phyloP scores from a whole-genome alignment of 225 moss, liverwort and hornwort genomes.

The Pleurozium schreberi region DNA sequence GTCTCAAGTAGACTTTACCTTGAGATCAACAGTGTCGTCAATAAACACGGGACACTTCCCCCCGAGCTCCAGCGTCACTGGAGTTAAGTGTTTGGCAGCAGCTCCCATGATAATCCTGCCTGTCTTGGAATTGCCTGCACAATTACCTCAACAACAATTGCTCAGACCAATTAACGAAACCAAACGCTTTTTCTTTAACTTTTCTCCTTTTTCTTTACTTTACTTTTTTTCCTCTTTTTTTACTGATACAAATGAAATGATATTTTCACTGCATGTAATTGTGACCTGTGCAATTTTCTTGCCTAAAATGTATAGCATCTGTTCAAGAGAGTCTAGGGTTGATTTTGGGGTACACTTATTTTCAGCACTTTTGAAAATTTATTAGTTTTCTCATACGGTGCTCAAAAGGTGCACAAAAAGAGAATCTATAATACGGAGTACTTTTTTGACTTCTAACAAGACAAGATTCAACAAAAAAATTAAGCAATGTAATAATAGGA shows the following conservation, averaged over 20 bases:
- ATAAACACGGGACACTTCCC: constrained; percentile 75
- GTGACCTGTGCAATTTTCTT: background rate
- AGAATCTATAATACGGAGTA: background rate
- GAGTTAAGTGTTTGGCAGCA: constrained; percentile 81
- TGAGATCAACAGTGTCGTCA: constrained; percentile 56
- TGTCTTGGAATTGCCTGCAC: constrained; percentile 49
- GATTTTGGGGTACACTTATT: background rate
- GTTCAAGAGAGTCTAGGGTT: background rate
- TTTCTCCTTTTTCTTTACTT: background rate
- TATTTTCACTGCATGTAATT: background rate
- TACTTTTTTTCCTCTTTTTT: background rate
- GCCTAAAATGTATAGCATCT: background rate
- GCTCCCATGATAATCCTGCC: constrained; percentile 75
- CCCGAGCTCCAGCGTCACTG: constrained; percentile 77
- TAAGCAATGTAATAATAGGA: background rate
- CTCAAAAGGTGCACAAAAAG: background rate
- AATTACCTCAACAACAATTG: background rate
- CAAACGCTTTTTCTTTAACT: background rate
- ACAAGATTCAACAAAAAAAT: background rate
- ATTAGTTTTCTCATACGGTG: background rate
- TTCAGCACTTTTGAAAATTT: background rate
- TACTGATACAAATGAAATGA: background rate
- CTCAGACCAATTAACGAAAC: background rate
- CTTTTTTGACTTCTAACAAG: background rate
- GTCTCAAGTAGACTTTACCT: constrained; percentile 16